Conservation (phyloP, 352 stramenopile genomes). For the Nothophytophthora sp. region DNA sequence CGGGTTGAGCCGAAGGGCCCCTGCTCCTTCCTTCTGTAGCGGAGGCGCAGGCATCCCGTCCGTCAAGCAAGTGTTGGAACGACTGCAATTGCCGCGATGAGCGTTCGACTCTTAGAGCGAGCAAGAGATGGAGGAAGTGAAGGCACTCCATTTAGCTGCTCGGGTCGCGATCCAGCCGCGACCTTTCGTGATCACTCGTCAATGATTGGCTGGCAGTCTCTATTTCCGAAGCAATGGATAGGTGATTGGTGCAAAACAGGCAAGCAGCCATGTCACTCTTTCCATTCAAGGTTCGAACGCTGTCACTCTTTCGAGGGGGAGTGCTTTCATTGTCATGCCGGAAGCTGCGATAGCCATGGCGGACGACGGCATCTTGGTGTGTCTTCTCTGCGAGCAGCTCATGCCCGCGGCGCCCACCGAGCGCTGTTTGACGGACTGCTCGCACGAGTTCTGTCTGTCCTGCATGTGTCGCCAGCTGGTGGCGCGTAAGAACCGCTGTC, state of each 20-base stretch:
- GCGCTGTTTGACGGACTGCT: conserved; percentile 75
- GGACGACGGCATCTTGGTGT: conserved; percentile 26
- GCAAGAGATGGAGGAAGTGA: too few relatives aligned
- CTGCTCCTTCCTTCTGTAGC: conserved; percentile 37
- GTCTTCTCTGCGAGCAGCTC: conserved; percentile 53
- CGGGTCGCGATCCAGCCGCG: too few relatives aligned
- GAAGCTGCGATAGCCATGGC: too few relatives aligned
- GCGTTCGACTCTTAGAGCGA: neutral
- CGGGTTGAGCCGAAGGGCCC: conserved; percentile 54
- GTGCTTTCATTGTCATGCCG: neutral
- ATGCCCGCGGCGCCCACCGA: conserved; percentile 33
- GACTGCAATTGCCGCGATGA: conserved; percentile 16
- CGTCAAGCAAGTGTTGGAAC: conserved; percentile 3
- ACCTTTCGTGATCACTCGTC: too few relatives aligned
- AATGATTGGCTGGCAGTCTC: too few relatives aligned
- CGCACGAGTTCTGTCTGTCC: conserved; percentile 78
- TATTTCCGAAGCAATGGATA: too few relatives aligned
- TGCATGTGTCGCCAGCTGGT: conserved; percentile 63
- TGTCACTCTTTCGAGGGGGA: neutral
- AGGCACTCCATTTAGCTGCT: too few relatives aligned
- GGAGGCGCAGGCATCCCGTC: conserved; percentile 39
- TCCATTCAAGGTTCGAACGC: too few relatives aligned
- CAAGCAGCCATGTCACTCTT: too few relatives aligned
- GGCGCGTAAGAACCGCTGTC: conserved; percentile 65
- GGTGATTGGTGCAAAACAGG: too few relatives aligned